Percentiles rank a stretch among this genome's conserved stretches.
Conservation (phyloP, 768 basidiomycete species). For the Filobasidium floriforme region DNA sequence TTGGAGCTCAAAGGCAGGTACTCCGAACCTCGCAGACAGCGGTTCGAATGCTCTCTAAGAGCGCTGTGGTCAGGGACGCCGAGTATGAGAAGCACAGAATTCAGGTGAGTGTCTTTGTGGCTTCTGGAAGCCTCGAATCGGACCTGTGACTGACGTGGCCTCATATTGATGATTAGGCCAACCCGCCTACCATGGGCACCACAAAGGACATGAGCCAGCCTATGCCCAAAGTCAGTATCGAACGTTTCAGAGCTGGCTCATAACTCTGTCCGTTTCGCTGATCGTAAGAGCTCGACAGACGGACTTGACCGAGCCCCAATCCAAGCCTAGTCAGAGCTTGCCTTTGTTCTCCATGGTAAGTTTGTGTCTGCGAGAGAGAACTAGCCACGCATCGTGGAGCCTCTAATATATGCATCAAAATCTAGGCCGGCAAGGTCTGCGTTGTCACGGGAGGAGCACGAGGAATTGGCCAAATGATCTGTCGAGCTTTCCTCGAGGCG, state of each 20-base stretch:
- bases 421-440: constrained; percentile 59
- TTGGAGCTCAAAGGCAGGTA: background rate
- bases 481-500: constrained; percentile 81
- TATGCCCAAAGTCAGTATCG: background rate
- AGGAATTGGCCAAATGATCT: constrained; percentile 84
- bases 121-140: background rate
- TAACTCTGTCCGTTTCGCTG: too few species aligned
- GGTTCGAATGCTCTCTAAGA: background rate
- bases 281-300: background rate
- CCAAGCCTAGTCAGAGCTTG: constrained; percentile 14
- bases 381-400: background rate
- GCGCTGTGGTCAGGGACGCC: background rate
- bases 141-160: too few species aligned
- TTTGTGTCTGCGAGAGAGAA: background rate
- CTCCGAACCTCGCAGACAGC: background rate
- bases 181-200: background rate
- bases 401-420: background rate
- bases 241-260: too few species aligned
- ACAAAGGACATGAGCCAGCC: constrained; percentile 3
- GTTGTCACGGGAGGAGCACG: constrained; percentile 87
- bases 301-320: constrained; percentile 5
- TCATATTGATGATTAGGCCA: background rate
- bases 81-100: background rate
- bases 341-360: constrained; percentile 18
- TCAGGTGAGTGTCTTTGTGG: background rate